Evolutionary conservation across 2,329 filamentous ascomycete species (phyloP).

Genomic region (Aspergillus puulaauensis): DNA sequence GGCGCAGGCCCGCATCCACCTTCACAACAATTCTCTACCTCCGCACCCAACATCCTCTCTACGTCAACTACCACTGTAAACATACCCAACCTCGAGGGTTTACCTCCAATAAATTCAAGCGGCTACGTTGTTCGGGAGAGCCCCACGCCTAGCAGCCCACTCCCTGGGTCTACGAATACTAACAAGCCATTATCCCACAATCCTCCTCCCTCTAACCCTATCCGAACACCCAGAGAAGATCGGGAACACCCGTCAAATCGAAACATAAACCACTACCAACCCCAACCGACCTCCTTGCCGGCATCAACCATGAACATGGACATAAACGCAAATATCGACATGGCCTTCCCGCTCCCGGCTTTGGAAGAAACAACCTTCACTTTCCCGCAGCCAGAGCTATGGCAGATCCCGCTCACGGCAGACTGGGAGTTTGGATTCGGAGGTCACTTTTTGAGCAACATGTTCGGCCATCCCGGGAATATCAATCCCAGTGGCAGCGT

Average conservation of each 20-base stretch:
- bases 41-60: constrained; percentile 9
- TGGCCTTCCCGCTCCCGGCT: constrained; percentile 22
- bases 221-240: not conserved
- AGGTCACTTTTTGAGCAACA: constrained; percentile 17
- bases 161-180: not conserved
- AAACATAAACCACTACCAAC: not conserved
- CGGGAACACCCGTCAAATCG: not conserved
- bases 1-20: constrained; percentile 18
- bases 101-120: constrained; percentile 32
- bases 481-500: not conserved
- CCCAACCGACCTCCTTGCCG: not conserved
- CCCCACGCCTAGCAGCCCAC: constrained; percentile 3
- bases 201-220: not conserved
- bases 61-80: constrained; percentile 12
- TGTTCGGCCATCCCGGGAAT: not conserved
- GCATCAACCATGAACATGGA: constrained; percentile 6
- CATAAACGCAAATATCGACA: not conserved
- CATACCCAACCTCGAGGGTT: constrained; percentile 30
- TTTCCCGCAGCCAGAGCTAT: constrained; percentile 61
- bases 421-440: constrained; percentile 66
- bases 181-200: not conserved
- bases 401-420: constrained; percentile 85
- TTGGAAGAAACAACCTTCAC: constrained; percentile 5
- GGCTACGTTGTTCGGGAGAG: constrained; percentile 34
- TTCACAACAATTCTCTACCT: constrained; percentile 3